phyloP scores from a whole-genome alignment of 2,329 filamentous ascomycete genomes.

The Zasmidium cellare region DNA sequence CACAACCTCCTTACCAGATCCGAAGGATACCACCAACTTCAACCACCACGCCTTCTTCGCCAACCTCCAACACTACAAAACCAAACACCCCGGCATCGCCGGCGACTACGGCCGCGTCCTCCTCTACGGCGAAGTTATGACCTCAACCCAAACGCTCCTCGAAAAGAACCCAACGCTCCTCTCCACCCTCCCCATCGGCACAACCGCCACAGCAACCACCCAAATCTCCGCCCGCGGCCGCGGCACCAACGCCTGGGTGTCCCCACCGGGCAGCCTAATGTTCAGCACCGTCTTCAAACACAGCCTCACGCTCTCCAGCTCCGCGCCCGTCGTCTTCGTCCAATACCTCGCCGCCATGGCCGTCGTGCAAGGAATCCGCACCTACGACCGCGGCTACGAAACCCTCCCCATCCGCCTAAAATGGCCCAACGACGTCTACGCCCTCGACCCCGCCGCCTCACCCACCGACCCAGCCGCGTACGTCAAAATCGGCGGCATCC shows the following conservation, averaged over 20 bases:
- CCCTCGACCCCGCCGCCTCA: constrained; percentile 31
- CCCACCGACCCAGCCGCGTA: constrained; percentile 68
- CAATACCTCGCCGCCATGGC: constrained; percentile 92
- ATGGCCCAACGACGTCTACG: constrained; percentile 91
- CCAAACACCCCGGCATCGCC: constrained; percentile 49
- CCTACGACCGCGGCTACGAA: constrained; percentile 73
- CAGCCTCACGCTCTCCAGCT: constrained; percentile 67
- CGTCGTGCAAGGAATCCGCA: constrained; percentile 77
- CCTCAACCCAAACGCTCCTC: constrained; percentile 88
- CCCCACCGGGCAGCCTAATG: constrained; percentile 80
- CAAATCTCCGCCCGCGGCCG: constrained; percentile 87
- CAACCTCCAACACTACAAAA: constrained; percentile 67
- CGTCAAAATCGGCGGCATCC: constrained; percentile 89
- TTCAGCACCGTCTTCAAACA: constrained; percentile 90
- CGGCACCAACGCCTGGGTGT: constrained; percentile 92
- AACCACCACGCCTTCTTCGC: constrained; percentile 78
- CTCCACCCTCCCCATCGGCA: constrained; percentile 75
- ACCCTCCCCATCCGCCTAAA: constrained; percentile 81
- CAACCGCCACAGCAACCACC: constrained; percentile 81
- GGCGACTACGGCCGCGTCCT: constrained; percentile 72
- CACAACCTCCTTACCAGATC: constrained; percentile 64
- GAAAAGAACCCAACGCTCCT: constrained; percentile 88
- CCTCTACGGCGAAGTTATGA: constrained; percentile 88
- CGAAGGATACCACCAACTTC: constrained; percentile 79
- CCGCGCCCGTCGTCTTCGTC: constrained; percentile 83